Evolutionary conservation across 139 green algal species (phyloP), one percentile per base, ranked within the genome.

Genomic region (Haematococcus sp.): DNA sequence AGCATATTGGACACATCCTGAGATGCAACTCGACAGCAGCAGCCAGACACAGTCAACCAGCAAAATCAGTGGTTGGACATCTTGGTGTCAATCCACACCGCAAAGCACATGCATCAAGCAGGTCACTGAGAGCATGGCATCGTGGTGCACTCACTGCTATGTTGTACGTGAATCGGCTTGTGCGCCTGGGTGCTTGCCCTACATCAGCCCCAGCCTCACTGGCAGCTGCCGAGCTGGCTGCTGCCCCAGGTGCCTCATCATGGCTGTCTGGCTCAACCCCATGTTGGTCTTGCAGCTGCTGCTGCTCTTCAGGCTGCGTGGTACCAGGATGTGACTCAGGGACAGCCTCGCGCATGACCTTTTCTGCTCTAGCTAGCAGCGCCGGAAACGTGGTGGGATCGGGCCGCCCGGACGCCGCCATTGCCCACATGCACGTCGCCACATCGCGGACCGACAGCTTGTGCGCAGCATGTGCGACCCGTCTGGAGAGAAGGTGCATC

Each of bases 1-100:
- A 81, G 46, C 9, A 63, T 27, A 20, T 81, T 73, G 7, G 63
- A 51, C 28, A 81, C 11, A 35, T 81, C 76, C 76, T 81, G 72
- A 7, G 33, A 49, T 19, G 40, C 40, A 49, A 49, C 40, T 49
- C 11, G 40, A 49, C 40, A 11, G 40, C 40, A 49, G 40, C 40
- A 49, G 40, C 40, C n/a, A n/a, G n/a, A n/a, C n/a, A n/a, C n/a
- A n/a, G n/a, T n/a, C n/a, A n/a, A n/a, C n/a, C n/a, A n/a, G n/a
- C n/a, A n/a, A n/a, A n/a, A n/a, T n/a, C n/a, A n/a, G n/a, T n/a
- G n/a, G n/a, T n/a, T n/a, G n/a, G n/a, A n/a, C n/a, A n/a, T n/a
- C n/a, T n/a, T n/a, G n/a, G n/a, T n/a, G n/a, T n/a, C n/a, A n/a
- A n/a, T 11, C 54, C 16, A 61, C 16, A 30, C 11, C 17, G 15